phyloP scores from a whole-genome alignment of 179 eudicot species.

The Beta lomatogona region DNA sequence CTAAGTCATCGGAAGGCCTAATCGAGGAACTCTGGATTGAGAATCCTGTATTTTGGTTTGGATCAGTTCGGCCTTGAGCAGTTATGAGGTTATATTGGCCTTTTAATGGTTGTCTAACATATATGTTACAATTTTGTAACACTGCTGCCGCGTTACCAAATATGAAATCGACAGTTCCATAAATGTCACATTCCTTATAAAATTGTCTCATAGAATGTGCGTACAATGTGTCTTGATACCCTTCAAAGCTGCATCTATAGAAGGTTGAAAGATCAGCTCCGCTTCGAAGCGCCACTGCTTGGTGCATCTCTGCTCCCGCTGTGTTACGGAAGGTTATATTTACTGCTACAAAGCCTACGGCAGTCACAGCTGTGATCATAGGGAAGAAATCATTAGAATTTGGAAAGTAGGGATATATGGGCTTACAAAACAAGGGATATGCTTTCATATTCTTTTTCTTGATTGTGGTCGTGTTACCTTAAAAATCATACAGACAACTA shows the following conservation, averaged over 20 bases:
- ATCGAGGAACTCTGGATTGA: slow-evolving; percentile 42
- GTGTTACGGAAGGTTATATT: slow-evolving; percentile 54
- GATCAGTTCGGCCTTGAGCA: slow-evolving; percentile 51
- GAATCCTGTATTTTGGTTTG: slow-evolving; percentile 46
- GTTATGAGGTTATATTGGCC: slow-evolving; percentile 47
- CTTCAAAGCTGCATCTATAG: slow-evolving; percentile 56
- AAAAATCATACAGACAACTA: too few species aligned
- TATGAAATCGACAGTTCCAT: slow-evolving; percentile 56
- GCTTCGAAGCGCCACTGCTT: slow-evolving; percentile 57
- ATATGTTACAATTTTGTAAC: slow-evolving; percentile 45
- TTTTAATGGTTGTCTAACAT: slow-evolving; percentile 40
- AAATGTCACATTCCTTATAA: slow-evolving; percentile 46
- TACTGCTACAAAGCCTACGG: slow-evolving; percentile 42
- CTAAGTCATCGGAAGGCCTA: slow-evolving; percentile 30
- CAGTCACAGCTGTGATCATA: slow-evolving; percentile 44
- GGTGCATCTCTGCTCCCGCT: slow-evolving; percentile 53
- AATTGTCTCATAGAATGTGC: slow-evolving; percentile 54
- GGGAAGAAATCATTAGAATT: neutral
- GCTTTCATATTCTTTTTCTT: too few species aligned
- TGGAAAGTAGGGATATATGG: neutral
- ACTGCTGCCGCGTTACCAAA: slow-evolving; percentile 53
- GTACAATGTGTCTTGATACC: slow-evolving; percentile 62
- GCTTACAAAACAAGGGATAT: too few species aligned
- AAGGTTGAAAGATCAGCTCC: slow-evolving; percentile 52
- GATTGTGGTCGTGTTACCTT: too few species aligned